Percentiles rank a stretch among this genome's conserved stretches.
Conservation (phyloP, 2,329 filamentous ascomycete species). For the Ceratocystiopsis minuta region DNA sequence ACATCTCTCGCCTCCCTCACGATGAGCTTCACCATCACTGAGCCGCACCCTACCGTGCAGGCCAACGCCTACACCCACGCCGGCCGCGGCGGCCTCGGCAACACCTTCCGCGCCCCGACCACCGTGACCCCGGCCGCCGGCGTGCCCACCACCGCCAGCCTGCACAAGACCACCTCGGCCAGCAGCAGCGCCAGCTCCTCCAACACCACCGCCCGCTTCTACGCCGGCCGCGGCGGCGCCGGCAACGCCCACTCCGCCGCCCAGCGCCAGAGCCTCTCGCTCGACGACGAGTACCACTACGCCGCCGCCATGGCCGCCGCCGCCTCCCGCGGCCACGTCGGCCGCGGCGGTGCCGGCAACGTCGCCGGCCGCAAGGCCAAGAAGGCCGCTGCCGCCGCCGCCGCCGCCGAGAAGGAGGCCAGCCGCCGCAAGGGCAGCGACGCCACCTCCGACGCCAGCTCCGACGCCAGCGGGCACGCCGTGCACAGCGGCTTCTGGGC, state of each 20-base stretch:
- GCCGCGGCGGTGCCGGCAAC: constrained; percentile 48
- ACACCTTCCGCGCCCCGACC: constrained; percentile 28
- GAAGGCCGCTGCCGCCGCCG: too few relatives aligned
- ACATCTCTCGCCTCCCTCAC: constrained; percentile 4
- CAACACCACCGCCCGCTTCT: constrained; percentile 32
- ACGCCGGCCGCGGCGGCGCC: constrained; percentile 48
- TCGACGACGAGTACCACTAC: constrained; percentile 47
- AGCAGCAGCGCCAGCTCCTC: constrained; percentile 22
- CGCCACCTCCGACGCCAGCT: constrained; percentile 13
- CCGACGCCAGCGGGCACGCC: constrained; percentile 3
- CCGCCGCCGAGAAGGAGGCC: constrained; percentile 4
- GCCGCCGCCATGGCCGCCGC: constrained; percentile 33
- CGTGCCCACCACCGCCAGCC: constrained; percentile 28
- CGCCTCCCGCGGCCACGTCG: constrained; percentile 38
- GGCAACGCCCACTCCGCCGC: constrained; percentile 40
- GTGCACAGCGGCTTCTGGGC: constrained; percentile 18
- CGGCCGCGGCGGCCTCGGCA: constrained; percentile 38
- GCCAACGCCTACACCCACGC: constrained; percentile 31
- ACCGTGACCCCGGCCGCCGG: constrained; percentile 29
- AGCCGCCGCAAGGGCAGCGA: constrained; percentile 14
- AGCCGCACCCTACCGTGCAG: constrained; percentile 28
- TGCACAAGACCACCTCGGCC: constrained; percentile 20
- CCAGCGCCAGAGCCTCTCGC: constrained; percentile 41
- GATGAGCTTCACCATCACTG: constrained; percentile 28
- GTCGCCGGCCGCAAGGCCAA: constrained; percentile 9